A percentile compares a stretch with the other conserved stretches of the same genome.
Evolutionary conservation across 441 rosid genomes (phyloP).

Genomic region (Cnidoscolus chayamansa): DNA sequence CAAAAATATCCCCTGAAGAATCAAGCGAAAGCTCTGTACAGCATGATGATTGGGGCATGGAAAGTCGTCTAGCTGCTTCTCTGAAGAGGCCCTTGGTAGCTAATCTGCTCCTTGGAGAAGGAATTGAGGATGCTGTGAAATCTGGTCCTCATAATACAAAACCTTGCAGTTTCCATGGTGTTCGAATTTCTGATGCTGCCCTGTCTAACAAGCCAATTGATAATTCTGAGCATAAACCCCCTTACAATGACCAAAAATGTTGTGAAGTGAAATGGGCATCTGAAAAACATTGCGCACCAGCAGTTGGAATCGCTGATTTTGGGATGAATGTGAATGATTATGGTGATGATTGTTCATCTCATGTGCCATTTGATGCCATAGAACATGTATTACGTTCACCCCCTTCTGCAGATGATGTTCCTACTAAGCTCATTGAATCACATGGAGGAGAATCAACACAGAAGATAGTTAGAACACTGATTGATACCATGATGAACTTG

Average conservation of each 20-base stretch:
- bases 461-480: constrained; percentile 38
- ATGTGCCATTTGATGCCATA: constrained; percentile 33
- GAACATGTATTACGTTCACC: constrained; percentile 34
- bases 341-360: constrained; percentile 41
- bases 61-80: constrained; percentile 30
- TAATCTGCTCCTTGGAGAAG: constrained; percentile 28
- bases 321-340: constrained; percentile 36
- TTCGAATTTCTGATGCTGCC: constrained; percentile 29
- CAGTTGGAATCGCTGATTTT: constrained; percentile 28
- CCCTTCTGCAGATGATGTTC: constrained; percentile 34
- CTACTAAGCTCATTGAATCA: constrained; percentile 30
- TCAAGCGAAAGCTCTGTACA: constrained; percentile 25
- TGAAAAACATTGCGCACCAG: constrained; percentile 19
- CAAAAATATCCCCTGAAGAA: constrained; percentile 34
- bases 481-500: constrained; percentile 53
- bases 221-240: constrained; percentile 28
- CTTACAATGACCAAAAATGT: constrained; percentile 25
- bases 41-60: constrained; percentile 28
- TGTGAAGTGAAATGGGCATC: constrained; percentile 27
- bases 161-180: constrained; percentile 23
- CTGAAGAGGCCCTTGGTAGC: constrained; percentile 31
- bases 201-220: constrained; percentile 24
- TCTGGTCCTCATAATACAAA: constrained; percentile 27
- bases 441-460: constrained; percentile 32
- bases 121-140: constrained; percentile 30